Percentiles rank a stretch among this genome's conserved stretches.
phyloP scores from a whole-genome alignment of 2,329 filamentous ascomycete genomes.

The Phialemoniopsis sp. region DNA sequence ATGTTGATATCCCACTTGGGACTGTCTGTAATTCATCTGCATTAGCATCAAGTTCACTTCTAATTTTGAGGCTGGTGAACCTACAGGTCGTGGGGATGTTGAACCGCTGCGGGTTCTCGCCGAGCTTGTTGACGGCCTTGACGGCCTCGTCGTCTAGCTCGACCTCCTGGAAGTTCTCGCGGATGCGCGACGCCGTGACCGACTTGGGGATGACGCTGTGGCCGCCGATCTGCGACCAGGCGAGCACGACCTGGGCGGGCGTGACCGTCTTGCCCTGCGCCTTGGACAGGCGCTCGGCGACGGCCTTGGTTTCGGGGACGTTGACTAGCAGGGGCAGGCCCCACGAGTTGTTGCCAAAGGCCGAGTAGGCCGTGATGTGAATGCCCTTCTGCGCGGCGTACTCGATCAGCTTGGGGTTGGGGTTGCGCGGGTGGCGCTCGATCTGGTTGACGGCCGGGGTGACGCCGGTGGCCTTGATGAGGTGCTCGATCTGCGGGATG shows the following conservation, averaged over 20 bases:
- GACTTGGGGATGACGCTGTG: constrained; percentile 74
- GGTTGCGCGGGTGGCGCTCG: constrained; percentile 64
- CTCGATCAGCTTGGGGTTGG: constrained; percentile 52
- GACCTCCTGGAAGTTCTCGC: constrained; percentile 65
- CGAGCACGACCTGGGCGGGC: constrained; percentile 42
- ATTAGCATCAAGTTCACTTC: too few species aligned
- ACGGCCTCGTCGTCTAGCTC: constrained; percentile 25
- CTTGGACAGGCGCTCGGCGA: constrained; percentile 37
- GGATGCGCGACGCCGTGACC: constrained; percentile 63
- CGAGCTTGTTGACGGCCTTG: neutral
- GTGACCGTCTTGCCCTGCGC: constrained; percentile 39
- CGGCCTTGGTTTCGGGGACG: constrained; percentile 48
- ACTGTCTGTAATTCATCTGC: too few species aligned
- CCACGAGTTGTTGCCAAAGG: constrained; percentile 42
- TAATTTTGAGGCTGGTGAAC: too few species aligned
- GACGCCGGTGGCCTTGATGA: constrained; percentile 55
- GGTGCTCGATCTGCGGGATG: constrained; percentile 37
- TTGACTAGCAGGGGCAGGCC: constrained; percentile 51
- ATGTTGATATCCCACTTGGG: too few species aligned
- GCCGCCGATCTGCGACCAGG: constrained; percentile 47
- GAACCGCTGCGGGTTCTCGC: constrained; percentile 3
- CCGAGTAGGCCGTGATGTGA: constrained; percentile 62
- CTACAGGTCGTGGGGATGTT: constrained; percentile 2
- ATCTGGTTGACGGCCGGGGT: constrained; percentile 63
- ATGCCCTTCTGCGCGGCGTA: constrained; percentile 62